Evolutionary conservation across 345 rosid genomes (phyloP).

Genomic region (Mangifera indica): DNA sequence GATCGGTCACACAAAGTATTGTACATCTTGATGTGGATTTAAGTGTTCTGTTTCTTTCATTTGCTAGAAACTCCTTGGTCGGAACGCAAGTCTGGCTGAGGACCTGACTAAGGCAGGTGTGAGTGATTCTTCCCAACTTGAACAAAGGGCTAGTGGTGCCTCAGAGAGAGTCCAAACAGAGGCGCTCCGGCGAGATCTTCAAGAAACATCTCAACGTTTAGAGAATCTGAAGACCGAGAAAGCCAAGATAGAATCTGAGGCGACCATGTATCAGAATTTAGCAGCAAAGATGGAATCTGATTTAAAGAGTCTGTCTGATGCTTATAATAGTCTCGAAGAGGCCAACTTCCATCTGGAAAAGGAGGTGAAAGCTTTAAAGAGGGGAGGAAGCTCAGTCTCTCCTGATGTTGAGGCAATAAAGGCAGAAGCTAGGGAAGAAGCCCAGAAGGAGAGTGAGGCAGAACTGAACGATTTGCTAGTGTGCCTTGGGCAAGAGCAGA

Average conservation of each 20-base stretch:
- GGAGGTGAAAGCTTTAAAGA: conserved; percentile 73
- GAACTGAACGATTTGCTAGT: conserved; percentile 93
- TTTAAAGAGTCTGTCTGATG: conserved; percentile 78
- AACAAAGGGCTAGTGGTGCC: conserved; percentile 49
- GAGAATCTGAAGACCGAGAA: conserved; percentile 76
- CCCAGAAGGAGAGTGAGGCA: conserved; percentile 92
- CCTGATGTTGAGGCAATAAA: conserved; percentile 63
- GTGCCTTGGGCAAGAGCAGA: conserved; percentile 97
- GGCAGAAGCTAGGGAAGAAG: conserved; percentile 91
- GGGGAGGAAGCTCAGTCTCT: conserved; percentile 41
- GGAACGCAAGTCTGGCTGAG: conserved; percentile 86
- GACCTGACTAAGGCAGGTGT: conserved; percentile 72
- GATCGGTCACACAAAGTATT: neutral
- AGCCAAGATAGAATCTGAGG: conserved; percentile 62
- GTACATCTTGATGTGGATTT: conserved; percentile 1
- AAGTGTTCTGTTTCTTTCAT: neutral
- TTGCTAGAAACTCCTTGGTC: conserved; percentile 71
- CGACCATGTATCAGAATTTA: conserved; percentile 59
- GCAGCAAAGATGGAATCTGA: conserved; percentile 85
- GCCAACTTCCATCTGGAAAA: conserved; percentile 72
- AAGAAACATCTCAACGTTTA: conserved; percentile 66
- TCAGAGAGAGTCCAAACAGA: conserved; percentile 68
- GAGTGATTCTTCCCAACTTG: conserved; percentile 48
- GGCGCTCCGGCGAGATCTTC: conserved; percentile 76
- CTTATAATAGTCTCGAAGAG: conserved; percentile 87